Evolutionary conservation across 1,139 yeast species (phyloP), one percentile per base, ranked within the genome.

Genomic region (Hyphopichia burtonii): DNA sequence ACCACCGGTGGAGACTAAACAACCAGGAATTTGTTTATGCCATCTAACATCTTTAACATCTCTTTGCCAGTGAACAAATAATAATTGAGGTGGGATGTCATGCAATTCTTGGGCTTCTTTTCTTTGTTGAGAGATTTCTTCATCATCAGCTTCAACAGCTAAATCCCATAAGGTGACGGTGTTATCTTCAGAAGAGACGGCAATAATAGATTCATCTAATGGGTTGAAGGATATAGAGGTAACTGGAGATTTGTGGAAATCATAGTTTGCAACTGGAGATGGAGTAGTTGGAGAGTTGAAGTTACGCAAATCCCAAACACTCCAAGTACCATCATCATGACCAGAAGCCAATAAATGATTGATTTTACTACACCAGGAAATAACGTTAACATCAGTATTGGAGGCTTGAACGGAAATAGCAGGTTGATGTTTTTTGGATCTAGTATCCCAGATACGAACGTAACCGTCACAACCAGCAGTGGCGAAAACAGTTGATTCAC

Each of bases 21-120:
- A 85, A 37, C 99, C 99, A 4, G 99, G 99, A 48, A 94, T 88
- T 68, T 94, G 99, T 58, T 74, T 81, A 66, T 93, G 97, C 98
- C 99, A 93, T 67, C 96, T 88, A 35, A 91, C 96, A 63, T 93
- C 99, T 71, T 93, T 93, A 42, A 93, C 97, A 58, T 91, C 94
- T 55, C 84, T 83, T 71, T 94, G 99, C 98, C 98, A 93, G 63
- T 93, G 99, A 39, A 93, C 96, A 71, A 93, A 93, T 61, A 93
- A 74, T 56, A 94, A 76, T 65, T 93, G 99, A 20, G 98, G 94
- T 30, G 99, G 99, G 51, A 93, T 88, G 55, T 87, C 95, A 52
- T 83, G 85, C 53, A 93, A 74, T 53, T 89, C 97, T 55, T 83
- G 82, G 31, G 80, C 72, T 58, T 84, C 90, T 49, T 74, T 72